Conservation (phyloP, 1,284 basidiomycete species). For the Anthracocystis setariae region DNA sequence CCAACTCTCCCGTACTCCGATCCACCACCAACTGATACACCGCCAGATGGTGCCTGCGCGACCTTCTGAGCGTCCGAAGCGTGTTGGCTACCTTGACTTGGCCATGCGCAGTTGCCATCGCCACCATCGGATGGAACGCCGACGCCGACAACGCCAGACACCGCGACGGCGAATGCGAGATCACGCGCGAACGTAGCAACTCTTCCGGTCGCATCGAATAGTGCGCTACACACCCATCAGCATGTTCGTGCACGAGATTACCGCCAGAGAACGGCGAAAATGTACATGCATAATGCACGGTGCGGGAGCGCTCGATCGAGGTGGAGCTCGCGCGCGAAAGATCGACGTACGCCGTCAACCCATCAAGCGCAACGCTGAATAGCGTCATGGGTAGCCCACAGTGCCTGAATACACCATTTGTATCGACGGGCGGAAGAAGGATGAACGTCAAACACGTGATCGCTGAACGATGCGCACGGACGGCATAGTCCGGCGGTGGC, state of each 20-base stretch:
- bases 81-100: slow-evolving; percentile 35
- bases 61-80: slow-evolving; percentile 8
- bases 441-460: slow-evolving; percentile 31
- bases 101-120: slow-evolving; percentile 26
- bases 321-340: neutral
- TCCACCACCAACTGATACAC: slow-evolving; percentile 25
- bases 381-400: slow-evolving; percentile 5
- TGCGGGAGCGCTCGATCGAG: slow-evolving; percentile 18
- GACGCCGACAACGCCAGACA: slow-evolving; percentile 8
- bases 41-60: slow-evolving; percentile 11
- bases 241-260: slow-evolving; percentile 29
- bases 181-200: slow-evolving; percentile 19
- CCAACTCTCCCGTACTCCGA: slow-evolving; percentile 15
- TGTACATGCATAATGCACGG: slow-evolving; percentile 17
- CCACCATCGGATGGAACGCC: slow-evolving; percentile 25
- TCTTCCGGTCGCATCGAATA: slow-evolving; percentile 27
- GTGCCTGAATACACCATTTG: slow-evolving; percentile 4
- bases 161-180: slow-evolving; percentile 13
- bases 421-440: slow-evolving; percentile 17
- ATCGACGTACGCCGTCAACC: slow-evolving; percentile 10
- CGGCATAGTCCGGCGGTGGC: slow-evolving; percentile 14
- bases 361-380: slow-evolving; percentile 26
- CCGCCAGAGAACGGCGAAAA: slow-evolving; percentile 17
- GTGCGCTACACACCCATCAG: slow-evolving; percentile 28
- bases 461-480: slow-evolving; percentile 25